Base-by-base conservation (phyloP, 106 monocot species). In the Platanthera zijinensis region DNA sequence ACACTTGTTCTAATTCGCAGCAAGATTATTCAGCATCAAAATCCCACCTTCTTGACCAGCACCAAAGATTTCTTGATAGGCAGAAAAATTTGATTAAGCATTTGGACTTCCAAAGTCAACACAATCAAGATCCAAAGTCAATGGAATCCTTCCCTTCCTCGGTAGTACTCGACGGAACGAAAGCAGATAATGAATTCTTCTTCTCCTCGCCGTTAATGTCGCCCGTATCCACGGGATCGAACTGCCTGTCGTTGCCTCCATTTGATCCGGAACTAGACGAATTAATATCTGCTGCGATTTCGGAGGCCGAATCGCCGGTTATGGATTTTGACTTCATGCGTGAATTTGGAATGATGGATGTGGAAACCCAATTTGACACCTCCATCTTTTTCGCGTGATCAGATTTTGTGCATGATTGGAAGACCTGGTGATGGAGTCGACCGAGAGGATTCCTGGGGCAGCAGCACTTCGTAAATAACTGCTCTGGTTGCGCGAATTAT, bases 1-100 rank as follows among this genome's bases (percentile, higher is more conserved):
- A 86, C 74, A 82, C 79, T 2, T 86, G 89, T 32, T 63, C 51
- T 48, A 74, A 7, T 46, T 1, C 51, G 5, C 14, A 46, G 32
- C 17, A 50, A 17, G 8, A 74, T 7, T 19, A 4, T 0, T 21
- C 18, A 10, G 45, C 57, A 11, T 14, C 30, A 10, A 51, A 8
- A 3, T n/a, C 32, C 8, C 18, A 6, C 5, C 49, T 32, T 30
- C 53, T 18, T 18, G 9, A 63, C 56, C 79, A 15, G 46, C 54
- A 22, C n/a, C 69, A 51, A 48, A 30, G 25, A 18, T 25, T 45
- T 30, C 50, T 11, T 46, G 70, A 48, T 17, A 48, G 32, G n/a
- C 53, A 54, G 48, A 69, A 66, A 18, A 64, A 63, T 21, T 14
- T 48, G 15, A 18, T 71, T 22, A 59, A 83, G 48, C 56, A 88